Evolutionary conservation across 2,329 filamentous ascomycete species (phyloP).

Genomic region (Epichloe typhina): DNA sequence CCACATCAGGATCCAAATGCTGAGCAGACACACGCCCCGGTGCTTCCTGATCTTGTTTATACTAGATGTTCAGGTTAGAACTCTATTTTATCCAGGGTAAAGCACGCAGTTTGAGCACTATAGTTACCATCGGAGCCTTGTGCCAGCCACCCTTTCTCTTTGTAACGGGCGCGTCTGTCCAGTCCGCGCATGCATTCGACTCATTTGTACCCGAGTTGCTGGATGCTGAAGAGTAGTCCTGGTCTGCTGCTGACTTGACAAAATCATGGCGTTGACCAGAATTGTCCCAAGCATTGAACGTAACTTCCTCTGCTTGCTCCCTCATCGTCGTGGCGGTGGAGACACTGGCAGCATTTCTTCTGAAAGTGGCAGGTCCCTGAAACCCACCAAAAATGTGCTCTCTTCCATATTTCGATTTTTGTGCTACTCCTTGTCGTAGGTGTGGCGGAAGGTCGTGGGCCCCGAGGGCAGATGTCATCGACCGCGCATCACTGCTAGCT

Average conservation of each 20-base stretch:
- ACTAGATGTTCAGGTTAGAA: not conserved
- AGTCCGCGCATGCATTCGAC: not conserved
- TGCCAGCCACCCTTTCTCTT: conserved; percentile 12
- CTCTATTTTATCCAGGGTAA: not conserved
- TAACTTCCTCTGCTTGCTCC: conserved; percentile 3
- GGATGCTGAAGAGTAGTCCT: conserved; percentile 4
- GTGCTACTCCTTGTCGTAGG: not conserved
- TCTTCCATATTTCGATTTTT: not conserved
- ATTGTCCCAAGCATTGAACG: conserved; percentile 21
- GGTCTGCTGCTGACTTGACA: conserved; percentile 13
- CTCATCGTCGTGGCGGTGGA: conserved; percentile 20
- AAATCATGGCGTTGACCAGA: conserved; percentile 11
- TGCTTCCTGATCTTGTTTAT: not conserved
- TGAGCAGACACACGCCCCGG: not conserved
- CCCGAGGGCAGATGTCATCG: not conserved
- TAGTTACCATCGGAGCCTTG: conserved; percentile 8
- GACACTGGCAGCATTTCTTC: conserved; percentile 7
- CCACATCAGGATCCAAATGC: conserved; percentile 8
- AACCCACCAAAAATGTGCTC: not conserved
- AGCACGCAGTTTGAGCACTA: conserved; percentile 1
- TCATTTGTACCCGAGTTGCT: not conserved
- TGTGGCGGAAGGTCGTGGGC: not conserved
- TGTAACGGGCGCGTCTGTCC: not conserved
- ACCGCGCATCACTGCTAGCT: not conserved
- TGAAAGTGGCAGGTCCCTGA: not conserved